Evolutionary conservation across 2,329 filamentous ascomycete species (phyloP).

Genomic region (Beauveria australis): DNA sequence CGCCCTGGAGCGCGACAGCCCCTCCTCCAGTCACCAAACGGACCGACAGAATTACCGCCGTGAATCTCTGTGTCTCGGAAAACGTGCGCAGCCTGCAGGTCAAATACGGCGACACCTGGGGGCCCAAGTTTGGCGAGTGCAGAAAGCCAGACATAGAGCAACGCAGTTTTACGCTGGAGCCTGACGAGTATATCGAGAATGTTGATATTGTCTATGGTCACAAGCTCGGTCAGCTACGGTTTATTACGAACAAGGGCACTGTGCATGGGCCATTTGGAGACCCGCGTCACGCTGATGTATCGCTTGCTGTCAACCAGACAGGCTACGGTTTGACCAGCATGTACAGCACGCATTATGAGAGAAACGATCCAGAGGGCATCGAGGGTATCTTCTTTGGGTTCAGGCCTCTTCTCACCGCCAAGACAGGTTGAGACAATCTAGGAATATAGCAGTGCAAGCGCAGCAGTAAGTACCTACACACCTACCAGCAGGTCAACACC

Average conservation of each 20-base stretch:
- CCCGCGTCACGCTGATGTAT: neutral
- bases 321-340: neutral
- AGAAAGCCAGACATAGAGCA: neutral
- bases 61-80: neutral
- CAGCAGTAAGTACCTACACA: no score
- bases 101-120: neutral
- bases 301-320: neutral
- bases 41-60: neutral
- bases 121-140: no score
- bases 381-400: neutral
- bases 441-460: no score
- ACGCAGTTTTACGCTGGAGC: neutral
- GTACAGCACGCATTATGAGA: neutral
- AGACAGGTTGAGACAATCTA: no score
- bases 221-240: neutral
- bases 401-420: neutral
- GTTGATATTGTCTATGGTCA: neutral
- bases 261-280: neutral
- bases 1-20: neutral
- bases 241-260: neutral
- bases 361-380: neutral
- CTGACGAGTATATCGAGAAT: neutral
- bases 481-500: no score
- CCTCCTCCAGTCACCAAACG: neutral
- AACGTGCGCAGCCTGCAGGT: neutral